phyloP scores from a whole-genome alignment of 257 asterid genomes.

The Anisodus tanguticus region DNA sequence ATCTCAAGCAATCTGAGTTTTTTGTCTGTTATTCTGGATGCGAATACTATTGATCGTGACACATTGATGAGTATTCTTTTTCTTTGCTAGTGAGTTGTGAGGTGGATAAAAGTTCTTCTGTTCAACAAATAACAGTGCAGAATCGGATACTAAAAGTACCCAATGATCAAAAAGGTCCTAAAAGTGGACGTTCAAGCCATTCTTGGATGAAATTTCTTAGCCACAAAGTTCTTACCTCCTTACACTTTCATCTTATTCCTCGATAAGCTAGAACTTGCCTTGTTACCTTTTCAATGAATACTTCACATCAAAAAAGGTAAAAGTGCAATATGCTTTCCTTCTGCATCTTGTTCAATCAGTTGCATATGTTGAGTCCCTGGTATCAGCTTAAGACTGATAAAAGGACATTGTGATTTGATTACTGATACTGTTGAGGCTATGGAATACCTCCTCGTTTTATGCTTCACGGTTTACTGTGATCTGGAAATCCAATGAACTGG shows the following conservation, averaged over 20 bases:
- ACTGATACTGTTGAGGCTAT: slow-evolving; percentile 15
- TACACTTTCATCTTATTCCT: slow-evolving; percentile 26
- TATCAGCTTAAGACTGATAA: slow-evolving; percentile 21
- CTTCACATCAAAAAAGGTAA: slow-evolving; percentile 27
- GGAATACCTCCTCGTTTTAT: neutral
- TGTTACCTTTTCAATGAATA: slow-evolving; percentile 25
- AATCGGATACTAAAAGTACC: slow-evolving; percentile 29
- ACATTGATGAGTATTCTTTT: slow-evolving; percentile 17
- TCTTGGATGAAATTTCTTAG: slow-evolving; percentile 22
- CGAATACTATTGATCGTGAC: slow-evolving; percentile 18
- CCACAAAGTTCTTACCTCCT: slow-evolving; percentile 26
- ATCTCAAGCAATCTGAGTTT: slow-evolving; percentile 16
- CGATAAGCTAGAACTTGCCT: slow-evolving; percentile 31
- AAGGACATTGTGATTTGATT: slow-evolving; percentile 11
- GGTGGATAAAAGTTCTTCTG: slow-evolving; percentile 25
- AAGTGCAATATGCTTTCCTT: slow-evolving; percentile 16
- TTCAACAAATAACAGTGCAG: slow-evolving; percentile 27
- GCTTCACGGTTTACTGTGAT: slow-evolving; percentile 17
- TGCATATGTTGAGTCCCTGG: neutral
- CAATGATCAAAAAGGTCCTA: neutral
- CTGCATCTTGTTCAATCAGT: neutral
- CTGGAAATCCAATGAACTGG: slow-evolving; percentile 3
- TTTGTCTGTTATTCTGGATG: slow-evolving; percentile 15
- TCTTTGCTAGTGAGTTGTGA: slow-evolving; percentile 13
- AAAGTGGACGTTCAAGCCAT: neutral